Base-by-base conservation (phyloP, 139 green algal species). In the Coelastrella sp. region DNA sequence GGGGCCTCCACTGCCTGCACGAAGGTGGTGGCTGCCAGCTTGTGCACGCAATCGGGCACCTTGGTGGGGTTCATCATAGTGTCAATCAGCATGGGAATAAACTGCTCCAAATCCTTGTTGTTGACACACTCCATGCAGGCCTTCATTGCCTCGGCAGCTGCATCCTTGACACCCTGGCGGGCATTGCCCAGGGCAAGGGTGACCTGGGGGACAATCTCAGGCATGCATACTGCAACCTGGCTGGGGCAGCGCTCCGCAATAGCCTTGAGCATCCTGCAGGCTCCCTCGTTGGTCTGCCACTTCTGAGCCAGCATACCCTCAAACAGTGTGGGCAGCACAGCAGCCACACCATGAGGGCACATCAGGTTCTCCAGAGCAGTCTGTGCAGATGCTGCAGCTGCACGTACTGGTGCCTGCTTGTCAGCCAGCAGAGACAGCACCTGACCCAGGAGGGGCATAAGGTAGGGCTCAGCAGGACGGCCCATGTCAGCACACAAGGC, bases 1-100 rank as follows among this genome's bases (percentile, higher is more conserved):
- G 95, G 93, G 11, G 96, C 93, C 91, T 98, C 95, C 5, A 97
- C 96, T 85, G 95, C 88, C 89, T 94, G 92, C 88, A 98, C 97
- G 81, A 99, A 99, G 76, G 97, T 99, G 89, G 97, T 99, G 19
- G 96, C 92, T 59, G 95, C 95, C 90, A 99, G 95, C 95, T 98
- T 97, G 95, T 98, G 97, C 86, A 99, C 96, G 85, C 94, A 97
- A 81, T 99, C 97, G 22, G 95, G 93, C 75, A 96, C 94, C 92
- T 98, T 94, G 54, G 84, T 61, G 19, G 94, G 91, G 82, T 95
- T 94, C 74, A 79, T 93, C 86, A 99, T 98, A 87, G 92, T 97
- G 92, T 92, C 91, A 73, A 99, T 95, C 32, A 99, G 92, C 10
- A 91, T 93, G 65, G 97, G 97, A n/a, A 99, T 92, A 90, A 99